Percentiles rank a stretch among this genome's conserved stretches.
Conservation (phyloP, 2,329 filamentous ascomycete genomes). For the Sporothrix pallida region DNA sequence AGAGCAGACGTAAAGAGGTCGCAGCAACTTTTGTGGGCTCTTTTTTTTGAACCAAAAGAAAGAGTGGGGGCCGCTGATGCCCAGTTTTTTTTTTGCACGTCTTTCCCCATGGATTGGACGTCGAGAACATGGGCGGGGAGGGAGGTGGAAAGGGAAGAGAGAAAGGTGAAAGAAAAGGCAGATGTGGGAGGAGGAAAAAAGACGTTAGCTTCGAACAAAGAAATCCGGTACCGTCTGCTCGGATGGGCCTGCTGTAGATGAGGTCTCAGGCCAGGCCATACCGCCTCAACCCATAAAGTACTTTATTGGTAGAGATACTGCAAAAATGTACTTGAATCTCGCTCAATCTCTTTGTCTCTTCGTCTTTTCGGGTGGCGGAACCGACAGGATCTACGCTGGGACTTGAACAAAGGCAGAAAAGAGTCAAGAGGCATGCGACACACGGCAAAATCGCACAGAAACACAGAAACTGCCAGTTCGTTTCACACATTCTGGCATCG, state of each 20-base stretch:
- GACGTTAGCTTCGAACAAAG: neutral
- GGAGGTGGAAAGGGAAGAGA: neutral
- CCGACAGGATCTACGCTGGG: neutral
- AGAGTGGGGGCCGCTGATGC: constrained; percentile 7
- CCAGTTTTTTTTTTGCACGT: constrained; percentile 23
- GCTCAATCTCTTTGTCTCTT: neutral
- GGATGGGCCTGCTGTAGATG: neutral
- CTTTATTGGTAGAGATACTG: neutral
- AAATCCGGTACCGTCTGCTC: neutral
- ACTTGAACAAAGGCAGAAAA: neutral
- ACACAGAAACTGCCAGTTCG: neutral
- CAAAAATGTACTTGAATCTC: neutral
- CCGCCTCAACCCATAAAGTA: neutral
- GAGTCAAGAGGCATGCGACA: neutral
- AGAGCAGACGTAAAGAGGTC: constrained; percentile 16
- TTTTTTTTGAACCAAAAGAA: neutral
- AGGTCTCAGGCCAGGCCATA: neutral
- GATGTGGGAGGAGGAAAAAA: neutral
- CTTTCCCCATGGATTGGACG: neutral
- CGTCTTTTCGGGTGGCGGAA: neutral
- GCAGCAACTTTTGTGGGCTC: constrained; percentile 23
- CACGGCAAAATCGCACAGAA: neutral
- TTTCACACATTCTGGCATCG: neutral
- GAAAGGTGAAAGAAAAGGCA: neutral
- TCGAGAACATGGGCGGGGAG: neutral